A percentile compares a stretch with the other conserved stretches of the same genome.
These are phyloP conservation scores for Amylostereum chailletii DNA, from an alignment of 1,284 basidiomycete genomes.

Conservation along the genomic window DNA sequence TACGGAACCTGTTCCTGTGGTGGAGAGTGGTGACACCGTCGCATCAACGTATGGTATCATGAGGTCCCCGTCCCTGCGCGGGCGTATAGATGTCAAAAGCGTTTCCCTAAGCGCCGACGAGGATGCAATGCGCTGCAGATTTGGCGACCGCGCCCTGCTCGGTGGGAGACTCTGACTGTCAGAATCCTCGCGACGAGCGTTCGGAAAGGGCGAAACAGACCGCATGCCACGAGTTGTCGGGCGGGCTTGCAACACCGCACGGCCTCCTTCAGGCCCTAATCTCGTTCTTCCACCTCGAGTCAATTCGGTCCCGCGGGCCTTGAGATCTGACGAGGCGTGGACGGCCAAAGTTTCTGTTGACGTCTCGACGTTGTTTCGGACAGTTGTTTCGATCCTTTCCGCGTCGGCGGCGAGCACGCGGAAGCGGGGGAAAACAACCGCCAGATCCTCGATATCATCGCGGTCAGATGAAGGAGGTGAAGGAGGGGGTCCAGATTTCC, in stretches of 20 bases:
- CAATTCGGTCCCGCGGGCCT: conserved; percentile 51
- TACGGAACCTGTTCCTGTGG: conserved; percentile 17
- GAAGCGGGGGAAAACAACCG: conserved; percentile 57
- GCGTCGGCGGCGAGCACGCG: conserved; percentile 54
- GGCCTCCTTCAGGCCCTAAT: conserved; percentile 48
- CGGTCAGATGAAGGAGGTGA: conserved; percentile 17
- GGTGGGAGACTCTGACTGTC: conserved; percentile 16
- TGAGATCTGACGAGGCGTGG: conserved; percentile 48
- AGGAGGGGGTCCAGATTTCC: conserved; percentile 19
- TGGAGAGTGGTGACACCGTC: conserved; percentile 42
- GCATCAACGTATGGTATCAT: conserved; percentile 54
- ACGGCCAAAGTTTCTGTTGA: conserved; percentile 40
- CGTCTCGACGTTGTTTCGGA: conserved; percentile 48
- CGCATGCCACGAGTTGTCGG: conserved; percentile 17
- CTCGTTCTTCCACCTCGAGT: conserved; percentile 48
- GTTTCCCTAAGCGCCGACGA: conserved; percentile 18
- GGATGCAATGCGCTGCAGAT: conserved; percentile 15
- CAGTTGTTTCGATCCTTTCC: conserved; percentile 43
- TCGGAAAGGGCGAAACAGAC: conserved; percentile 9
- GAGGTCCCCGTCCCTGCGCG: conserved; percentile 43
- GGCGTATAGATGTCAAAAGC: conserved; percentile 22
- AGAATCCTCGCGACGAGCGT: conserved; percentile 10
- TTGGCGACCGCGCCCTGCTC: conserved; percentile 25
- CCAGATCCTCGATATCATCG: conserved; percentile 29
- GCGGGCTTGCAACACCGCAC: conserved; percentile 37